Evolutionary conservation across 192 early-diverging fungal species (phyloP), one percentile per base, ranked within the genome.

Genomic region (Coemansia sp.): DNA sequence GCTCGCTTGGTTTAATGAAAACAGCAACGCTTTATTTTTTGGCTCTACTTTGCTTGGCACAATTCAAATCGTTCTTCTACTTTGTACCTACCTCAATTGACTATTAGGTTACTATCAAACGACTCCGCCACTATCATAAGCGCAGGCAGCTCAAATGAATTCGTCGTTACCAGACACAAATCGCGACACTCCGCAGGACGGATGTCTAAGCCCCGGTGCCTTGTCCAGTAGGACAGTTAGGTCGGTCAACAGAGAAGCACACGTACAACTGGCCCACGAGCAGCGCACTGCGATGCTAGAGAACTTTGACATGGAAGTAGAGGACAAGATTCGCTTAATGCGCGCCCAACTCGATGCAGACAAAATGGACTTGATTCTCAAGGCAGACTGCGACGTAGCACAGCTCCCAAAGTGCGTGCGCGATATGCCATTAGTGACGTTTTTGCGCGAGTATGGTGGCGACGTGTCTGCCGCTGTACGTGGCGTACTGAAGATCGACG

Each of bases 291-390:
- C 80, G 8, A 83, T 83, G 80, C 65, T 83, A 20, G 80, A 83
- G 47, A 83, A 83, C 65, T 83, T 83, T 75, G 80, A 83, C 61
- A 73, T 83, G 61, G 80, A 83, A 43, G 73, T 83, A 2, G 72
- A 83, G 38, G 80, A 83, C 53, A 83, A 83, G 58, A 73, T 83
- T 36, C 75, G 80, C 27, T 74, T 76, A 12, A 83, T 83, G 80
- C 66, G 73, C 43, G 72, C 67, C 5, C 80, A 83, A 47, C 75
- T 75, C 34, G 80, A 78, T 31, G 72, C 69, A 9, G 80, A 83
- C 72, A 75, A 75, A 61, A 65, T 61, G 52, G 80, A 83, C 20
- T 22, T 83, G 61, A 47, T 61, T 29, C 73, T 83, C 8, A 78
- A 78, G 46, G 80, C 80, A 9, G 80, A 83, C 62, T 83, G 80